These are phyloP conservation scores for Zygosaccharomyces pseudobailii DNA, from an alignment of 1,139 yeast species.

Conservation along the genomic window DNA sequence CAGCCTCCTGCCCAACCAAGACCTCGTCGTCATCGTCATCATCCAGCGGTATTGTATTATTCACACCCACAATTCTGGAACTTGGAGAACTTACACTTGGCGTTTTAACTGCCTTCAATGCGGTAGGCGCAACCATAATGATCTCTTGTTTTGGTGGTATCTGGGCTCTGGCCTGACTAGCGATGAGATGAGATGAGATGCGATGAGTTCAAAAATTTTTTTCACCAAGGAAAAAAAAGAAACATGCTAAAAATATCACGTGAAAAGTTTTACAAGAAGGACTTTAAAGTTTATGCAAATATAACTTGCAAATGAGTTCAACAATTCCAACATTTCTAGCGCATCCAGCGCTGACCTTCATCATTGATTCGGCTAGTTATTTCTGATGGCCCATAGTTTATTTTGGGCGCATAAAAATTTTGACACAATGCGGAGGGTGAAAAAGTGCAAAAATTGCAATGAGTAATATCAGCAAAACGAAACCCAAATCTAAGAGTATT, in stretches of 20 bases:
- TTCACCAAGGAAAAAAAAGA: background rate
- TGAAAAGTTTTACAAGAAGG: background rate
- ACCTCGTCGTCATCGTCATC: constrained; percentile 53
- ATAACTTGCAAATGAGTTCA: background rate
- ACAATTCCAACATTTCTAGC: background rate
- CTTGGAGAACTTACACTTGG: constrained; percentile 9
- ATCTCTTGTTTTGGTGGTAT: background rate
- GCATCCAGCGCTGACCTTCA: background rate
- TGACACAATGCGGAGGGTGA: constrained; percentile 4
- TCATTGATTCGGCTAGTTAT: too few relatives aligned
- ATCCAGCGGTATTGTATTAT: constrained; percentile 23
- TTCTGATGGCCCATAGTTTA: background rate
- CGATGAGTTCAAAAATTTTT: constrained; percentile 7
- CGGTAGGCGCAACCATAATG: constrained; percentile 72
- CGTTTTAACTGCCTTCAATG: constrained; percentile 30
- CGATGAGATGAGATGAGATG: constrained; percentile 8
- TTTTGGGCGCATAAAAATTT: background rate
- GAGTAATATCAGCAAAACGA: background rate
- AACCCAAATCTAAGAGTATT: background rate
- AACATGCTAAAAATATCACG: background rate
- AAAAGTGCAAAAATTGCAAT: background rate
- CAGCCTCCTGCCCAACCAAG: constrained; percentile 55
- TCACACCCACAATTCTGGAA: constrained; percentile 29
- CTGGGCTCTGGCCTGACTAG: background rate
- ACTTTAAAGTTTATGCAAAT: background rate